Conservation (phyloP, 768 basidiomycete species). For the Mycena galopus region DNA sequence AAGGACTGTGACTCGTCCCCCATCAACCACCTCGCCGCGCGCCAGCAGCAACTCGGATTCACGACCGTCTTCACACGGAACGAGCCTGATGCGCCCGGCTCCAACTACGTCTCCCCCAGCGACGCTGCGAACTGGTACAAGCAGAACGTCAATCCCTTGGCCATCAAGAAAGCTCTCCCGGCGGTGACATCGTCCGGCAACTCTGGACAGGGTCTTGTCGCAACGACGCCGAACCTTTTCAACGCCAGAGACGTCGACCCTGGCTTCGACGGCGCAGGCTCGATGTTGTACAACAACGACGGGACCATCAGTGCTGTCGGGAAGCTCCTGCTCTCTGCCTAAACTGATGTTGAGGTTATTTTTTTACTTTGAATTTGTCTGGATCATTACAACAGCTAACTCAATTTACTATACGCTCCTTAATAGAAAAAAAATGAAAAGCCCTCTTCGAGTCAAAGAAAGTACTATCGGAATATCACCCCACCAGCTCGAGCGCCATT, state of each 20-base stretch:
- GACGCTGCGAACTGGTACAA: constrained; percentile 53
- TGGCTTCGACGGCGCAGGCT: constrained; percentile 43
- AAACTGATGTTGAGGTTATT: no score
- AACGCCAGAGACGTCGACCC: constrained; percentile 35
- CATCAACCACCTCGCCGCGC: constrained; percentile 44
- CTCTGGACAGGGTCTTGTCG: constrained; percentile 48
- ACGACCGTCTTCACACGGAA: constrained; percentile 42
- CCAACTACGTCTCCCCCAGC: constrained; percentile 29
- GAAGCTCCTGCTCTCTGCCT: constrained; percentile 32
- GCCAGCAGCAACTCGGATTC: constrained; percentile 42
- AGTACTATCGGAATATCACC: no score
- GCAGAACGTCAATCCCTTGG: constrained; percentile 49
- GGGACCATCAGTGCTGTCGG: constrained; percentile 39
- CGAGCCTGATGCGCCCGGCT: constrained; percentile 49
- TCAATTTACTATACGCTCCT: no score
- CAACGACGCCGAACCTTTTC: constrained; percentile 47
- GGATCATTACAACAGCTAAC: no score
- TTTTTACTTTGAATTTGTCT: no score
- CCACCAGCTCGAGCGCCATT: no score
- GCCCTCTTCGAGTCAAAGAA: no score
- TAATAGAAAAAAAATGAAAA: no score
- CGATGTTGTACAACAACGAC: constrained; percentile 47
- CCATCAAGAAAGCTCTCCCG: constrained; percentile 53
- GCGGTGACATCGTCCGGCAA: constrained; percentile 48
- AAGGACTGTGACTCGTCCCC: constrained; percentile 52